Evolutionary conservation across 805 yeast species (phyloP), one percentile per base, ranked within the genome.

Genomic region (Candida peoriensis): DNA sequence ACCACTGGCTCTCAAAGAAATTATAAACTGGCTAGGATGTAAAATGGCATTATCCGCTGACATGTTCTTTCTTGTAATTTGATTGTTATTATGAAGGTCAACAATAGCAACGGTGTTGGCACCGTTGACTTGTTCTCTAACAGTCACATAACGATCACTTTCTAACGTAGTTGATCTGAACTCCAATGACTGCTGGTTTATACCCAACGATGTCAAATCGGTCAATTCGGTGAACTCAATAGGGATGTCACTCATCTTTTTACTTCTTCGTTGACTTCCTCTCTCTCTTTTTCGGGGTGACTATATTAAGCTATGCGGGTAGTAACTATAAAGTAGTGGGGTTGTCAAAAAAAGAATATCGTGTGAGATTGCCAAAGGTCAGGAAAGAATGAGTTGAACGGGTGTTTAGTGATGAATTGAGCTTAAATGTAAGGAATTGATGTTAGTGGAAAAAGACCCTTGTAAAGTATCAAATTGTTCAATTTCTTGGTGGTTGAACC

Each of bases 11-110:
- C 97, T 77, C 46, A 93, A 76, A 12, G 96, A 87, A 50, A 93
- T 88, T 44, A 89, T 87, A 62, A 82, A 78, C 60, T 81, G 78
- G n/a, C 64, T 55, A 22, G 98, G 97, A 61, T 88, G 94, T 93
- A 93, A 80, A 57, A 93, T 93, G 33, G 97, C 97, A 43, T 88
- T 84, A 63, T 93, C 99, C 29, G 98, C 99, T 37, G 85, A 74
- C 96, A 93, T 93, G 60, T 85, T 83, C 63, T 93, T 90, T 56
- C 94, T 79, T 16, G 84, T 81, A 41, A 89, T 77, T 50, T 76
- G 74, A 62, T 85, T 85, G 66, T 78, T 78, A 56, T 84, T 78
- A 45, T 76, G 71, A 54, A 93, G 70, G 57, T 93, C 94, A 43
- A 93, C 76, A 52, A 93, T 93, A 28, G 96, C 96, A 35, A 94